Base-by-base conservation (phyloP, 169 alveolate genomes). In the Cytauxzoon felis region DNA sequence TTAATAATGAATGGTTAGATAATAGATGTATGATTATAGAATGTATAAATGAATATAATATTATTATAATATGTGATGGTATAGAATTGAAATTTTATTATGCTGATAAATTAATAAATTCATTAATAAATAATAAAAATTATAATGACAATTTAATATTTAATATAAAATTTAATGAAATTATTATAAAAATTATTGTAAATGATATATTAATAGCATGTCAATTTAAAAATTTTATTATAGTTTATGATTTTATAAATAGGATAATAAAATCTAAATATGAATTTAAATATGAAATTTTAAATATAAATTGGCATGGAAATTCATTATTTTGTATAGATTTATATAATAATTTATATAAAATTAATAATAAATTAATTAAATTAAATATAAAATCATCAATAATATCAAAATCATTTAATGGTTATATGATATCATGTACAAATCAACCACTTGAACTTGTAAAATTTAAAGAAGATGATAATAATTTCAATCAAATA, bases 201-300 rank as follows among this genome's bases (percentile, higher is more conserved):
- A 63, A 62, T 24, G 36, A 1, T 18, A 34, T 50, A 16, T 33
- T 45, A 5, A n/a, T 62, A 8, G 73, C 73, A 0, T n/a, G n/a
- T 11, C 73, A 47, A 30, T 49, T 27, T 6, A 5, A 24, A 0
- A 19, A 5, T 5, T 38, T 33, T 13, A 42, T 62, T 26, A 43
- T 34, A 8, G 62, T 62, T n/a, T 49, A 62, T 49, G 73, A 62
- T 40, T 62, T 62, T 42, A 36, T 54, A 3, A 2, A 1, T 7
- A 63, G 63, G 3, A 0, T 18, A 1, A 29, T 3, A 6, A 29
- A 11, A 42, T 21, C 33, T 21, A 53, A 26, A 5, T 36, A 27
- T 5, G 50, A 24, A 5, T 45, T 62, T 18, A 4, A 41, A 9
- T 51, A 1, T 48, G 52, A 0, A 6, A 48, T 48, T 24, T 50